These are phyloP conservation scores for Hortiboletus flavorubellus DNA, from an alignment of 768 basidiomycete species.

Conservation along the genomic window DNA sequence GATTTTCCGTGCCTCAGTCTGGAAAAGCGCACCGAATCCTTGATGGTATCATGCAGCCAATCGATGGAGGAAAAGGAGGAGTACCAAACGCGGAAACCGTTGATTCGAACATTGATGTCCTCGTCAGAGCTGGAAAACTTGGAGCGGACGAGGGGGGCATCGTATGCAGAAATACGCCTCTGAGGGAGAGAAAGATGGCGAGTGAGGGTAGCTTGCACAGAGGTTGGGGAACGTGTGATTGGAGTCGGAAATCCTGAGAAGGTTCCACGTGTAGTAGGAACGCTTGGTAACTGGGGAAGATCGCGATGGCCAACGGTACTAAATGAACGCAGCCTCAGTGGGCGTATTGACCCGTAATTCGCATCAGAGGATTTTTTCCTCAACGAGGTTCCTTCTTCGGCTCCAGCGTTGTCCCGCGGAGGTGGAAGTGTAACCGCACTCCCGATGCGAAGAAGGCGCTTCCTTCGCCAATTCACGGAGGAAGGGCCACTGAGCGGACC, in stretches of 20 bases:
- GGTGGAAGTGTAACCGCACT: neutral
- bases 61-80: conserved; percentile 88
- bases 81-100: conserved; percentile 86
- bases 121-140: conserved; percentile 34
- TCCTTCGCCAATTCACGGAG: conserved; percentile 56
- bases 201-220: conserved; percentile 34
- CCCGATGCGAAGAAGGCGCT: conserved; percentile 58
- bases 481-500: conserved; percentile 49
- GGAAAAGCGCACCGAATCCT: conserved; percentile 82
- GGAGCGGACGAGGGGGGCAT: conserved; percentile 41
- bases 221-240: conserved; percentile 28
- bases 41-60: conserved; percentile 96
- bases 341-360: conserved; percentile 57
- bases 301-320: conserved; percentile 34
- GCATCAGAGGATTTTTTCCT: conserved; percentile 27
- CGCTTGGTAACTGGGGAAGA: conserved; percentile 36
- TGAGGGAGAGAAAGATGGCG: conserved; percentile 39
- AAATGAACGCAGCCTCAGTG: conserved; percentile 23
- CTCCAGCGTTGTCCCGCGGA: conserved; percentile 3
- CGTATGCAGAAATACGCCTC: conserved; percentile 74
- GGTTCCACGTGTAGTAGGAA: conserved; percentile 31
- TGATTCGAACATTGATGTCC: conserved; percentile 62
- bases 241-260: conserved; percentile 39
- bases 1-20: conserved; percentile 70
- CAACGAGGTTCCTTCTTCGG: conserved; percentile 37